Evolutionary conservation across 805 yeast genomes (phyloP).

Genomic region (Ogataea neopini): DNA sequence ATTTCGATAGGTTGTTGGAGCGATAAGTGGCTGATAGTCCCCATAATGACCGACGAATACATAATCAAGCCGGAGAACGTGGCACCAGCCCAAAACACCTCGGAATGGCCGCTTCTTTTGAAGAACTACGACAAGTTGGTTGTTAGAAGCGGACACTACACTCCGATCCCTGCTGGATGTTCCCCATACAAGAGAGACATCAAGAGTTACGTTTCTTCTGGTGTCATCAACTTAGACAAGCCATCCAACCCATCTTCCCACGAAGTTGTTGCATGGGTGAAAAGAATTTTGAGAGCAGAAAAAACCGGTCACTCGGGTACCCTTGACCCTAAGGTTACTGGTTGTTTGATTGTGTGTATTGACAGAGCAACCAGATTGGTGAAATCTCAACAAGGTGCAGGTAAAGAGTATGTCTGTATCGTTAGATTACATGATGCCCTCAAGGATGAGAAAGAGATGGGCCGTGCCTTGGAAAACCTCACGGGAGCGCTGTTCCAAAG

Average conservation of each 20-base stretch:
- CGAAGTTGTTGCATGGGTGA: conserved; percentile 99
- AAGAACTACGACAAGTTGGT: conserved; percentile 92
- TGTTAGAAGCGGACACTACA: conserved; percentile 95
- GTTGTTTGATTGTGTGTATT: conserved; percentile 96
- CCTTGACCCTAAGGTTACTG: conserved; percentile 94
- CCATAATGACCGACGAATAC: conserved; percentile 43
- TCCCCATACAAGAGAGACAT: conserved; percentile 94
- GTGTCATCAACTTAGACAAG: conserved; percentile 96
- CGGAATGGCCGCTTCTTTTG: conserved; percentile 93
- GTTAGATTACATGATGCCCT: conserved; percentile 93
- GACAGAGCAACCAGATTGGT: conserved; percentile 98
- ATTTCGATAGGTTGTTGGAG: conserved; percentile 2
- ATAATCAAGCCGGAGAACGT: conserved; percentile 87
- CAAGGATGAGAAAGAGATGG: conserved; percentile 83
- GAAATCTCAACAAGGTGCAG: conserved; percentile 99
- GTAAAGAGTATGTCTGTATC: conserved; percentile 98
- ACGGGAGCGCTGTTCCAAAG: conserved; percentile 99
- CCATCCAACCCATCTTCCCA: conserved; percentile 98
- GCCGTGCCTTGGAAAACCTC: conserved; percentile 84
- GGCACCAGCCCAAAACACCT: conserved; percentile 78
- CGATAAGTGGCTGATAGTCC: neutral
- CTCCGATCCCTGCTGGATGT: conserved; percentile 95
- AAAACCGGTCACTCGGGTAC: conserved; percentile 99
- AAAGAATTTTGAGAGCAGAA: conserved; percentile 91
- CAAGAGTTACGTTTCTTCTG: conserved; percentile 85